A percentile compares a stretch with the other conserved stretches of the same genome.
phyloP scores from a whole-genome alignment of 2,329 filamentous ascomycete genomes.

The Sclerotinia minor region DNA sequence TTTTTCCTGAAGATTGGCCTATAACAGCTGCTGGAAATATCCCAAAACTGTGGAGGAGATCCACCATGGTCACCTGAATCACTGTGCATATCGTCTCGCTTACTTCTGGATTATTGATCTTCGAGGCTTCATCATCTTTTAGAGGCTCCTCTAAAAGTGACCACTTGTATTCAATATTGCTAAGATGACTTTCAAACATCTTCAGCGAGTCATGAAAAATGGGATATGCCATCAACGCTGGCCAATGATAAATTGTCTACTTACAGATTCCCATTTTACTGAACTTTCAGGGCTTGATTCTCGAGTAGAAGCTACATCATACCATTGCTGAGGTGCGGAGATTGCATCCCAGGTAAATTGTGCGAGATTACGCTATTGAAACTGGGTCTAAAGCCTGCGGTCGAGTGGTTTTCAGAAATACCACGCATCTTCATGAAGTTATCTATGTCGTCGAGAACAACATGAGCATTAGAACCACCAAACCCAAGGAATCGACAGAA shows the following conservation, averaged over 20 bases:
- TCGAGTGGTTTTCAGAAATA: neutral
- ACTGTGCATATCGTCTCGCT: conserved; percentile 48
- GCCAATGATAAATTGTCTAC: neutral
- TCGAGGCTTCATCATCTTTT: neutral
- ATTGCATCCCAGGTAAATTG: neutral
- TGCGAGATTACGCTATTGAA: neutral
- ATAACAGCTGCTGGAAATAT: conserved; percentile 32
- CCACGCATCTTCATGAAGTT: neutral
- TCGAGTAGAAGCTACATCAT: neutral
- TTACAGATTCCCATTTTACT: neutral
- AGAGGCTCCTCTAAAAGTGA: neutral
- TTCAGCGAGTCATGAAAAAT: conserved; percentile 18
- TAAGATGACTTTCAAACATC: neutral
- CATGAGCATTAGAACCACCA: conserved; percentile 45
- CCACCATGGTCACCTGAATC: conserved; percentile 48
- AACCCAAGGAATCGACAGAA: conserved; percentile 42
- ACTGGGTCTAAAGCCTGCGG: neutral
- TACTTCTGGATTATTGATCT: conserved; percentile 28
- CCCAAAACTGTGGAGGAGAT: conserved; percentile 41
- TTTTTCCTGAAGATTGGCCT: conserved; percentile 39
- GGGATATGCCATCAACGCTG: neutral
- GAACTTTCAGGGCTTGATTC: neutral
- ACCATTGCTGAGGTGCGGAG: neutral
- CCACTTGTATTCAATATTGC: neutral
- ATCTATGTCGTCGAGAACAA: conserved; percentile 16